phyloP scores from a whole-genome alignment of 1,139 yeast genomes.

The Candida sp. region DNA sequence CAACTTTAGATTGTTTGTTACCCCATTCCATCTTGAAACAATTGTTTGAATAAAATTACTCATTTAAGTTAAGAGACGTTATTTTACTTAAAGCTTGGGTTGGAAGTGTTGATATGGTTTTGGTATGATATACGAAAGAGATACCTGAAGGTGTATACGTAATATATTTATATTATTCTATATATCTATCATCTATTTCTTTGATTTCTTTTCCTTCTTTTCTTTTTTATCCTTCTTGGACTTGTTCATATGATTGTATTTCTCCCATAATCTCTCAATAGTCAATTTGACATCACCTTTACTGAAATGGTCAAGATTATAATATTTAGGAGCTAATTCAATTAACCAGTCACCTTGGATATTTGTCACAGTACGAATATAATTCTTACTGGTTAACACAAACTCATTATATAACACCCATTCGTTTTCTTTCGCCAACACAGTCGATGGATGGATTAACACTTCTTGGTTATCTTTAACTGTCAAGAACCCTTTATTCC shows the following conservation, averaged over 20 bases:
- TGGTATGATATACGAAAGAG: no score
- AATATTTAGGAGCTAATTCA: constrained; percentile 84
- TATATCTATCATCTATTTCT: no score
- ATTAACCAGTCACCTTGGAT: constrained; percentile 91
- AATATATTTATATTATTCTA: no score
- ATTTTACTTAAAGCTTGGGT: no score
- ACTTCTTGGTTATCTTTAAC: constrained; percentile 97
- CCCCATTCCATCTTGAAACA: neutral
- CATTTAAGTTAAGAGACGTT: neutral
- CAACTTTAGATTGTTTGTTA: neutral
- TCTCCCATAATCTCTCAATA: constrained; percentile 62
- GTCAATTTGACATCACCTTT: constrained; percentile 84
- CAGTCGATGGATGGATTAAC: constrained; percentile 89
- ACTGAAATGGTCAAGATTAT: constrained; percentile 67
- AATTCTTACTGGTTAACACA: constrained; percentile 89
- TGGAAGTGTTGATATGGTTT: no score
- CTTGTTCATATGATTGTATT: constrained; percentile 42
- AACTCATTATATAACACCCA: constrained; percentile 96
- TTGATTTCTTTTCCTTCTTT: neutral
- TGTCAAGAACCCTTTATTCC: constrained; percentile 74
- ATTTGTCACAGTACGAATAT: constrained; percentile 91
- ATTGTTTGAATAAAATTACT: neutral
- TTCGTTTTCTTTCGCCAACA: constrained; percentile 78
- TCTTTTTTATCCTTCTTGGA: constrained; percentile 21
- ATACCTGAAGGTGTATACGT: no score